Evolutionary conservation across 352 stramenopile genomes (phyloP), one percentile per base, ranked within the genome.

Genomic region (Pythium brachiatum): DNA sequence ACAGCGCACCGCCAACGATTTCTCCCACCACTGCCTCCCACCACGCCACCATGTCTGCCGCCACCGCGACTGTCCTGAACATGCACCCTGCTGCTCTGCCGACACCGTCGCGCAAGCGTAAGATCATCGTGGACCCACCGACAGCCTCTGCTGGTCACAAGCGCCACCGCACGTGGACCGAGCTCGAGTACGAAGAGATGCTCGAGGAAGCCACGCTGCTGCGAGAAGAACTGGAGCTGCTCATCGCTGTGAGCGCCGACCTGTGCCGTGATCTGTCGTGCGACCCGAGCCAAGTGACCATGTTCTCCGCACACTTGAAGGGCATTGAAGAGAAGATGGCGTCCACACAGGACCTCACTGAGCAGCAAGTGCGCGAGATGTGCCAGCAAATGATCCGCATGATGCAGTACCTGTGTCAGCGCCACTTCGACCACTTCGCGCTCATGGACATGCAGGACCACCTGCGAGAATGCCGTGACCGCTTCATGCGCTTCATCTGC

Each of bases 401-500:
- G 78, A 89, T 86, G 75, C 79, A 91, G 72, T 83, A 85, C 56
- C 64, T 91, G 20, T 91, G 80, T 58, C 70, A 71, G 26, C 63
- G 68, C 47, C 82, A 91, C 66, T 85, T 83, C 72, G 65, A 76
- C 32, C 76, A 89, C 70, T 91, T 89, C 56, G 72, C 76, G 16
- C 61, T 89, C 32, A 62, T 91, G 36, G 82, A 91, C 52, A 91
- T 91, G 82, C 82, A 91, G 53, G 78, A 88, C 36, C 69, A 85
- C 60, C 66, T 91, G 27, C 70, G 72, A 34, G 76, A 79, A 36
- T 89, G 75, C 63, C 82, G 79, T 36, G 77, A 89, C 67, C 76
- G 75, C 53, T 88, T 88, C 62, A 88, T 89, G 82, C 78, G 79
- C 55, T 91, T 91, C 63, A 76, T 89, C 41, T 86, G 78, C 68